Conservation (phyloP, 345 rosid genomes). For the Citropsis articulata region DNA sequence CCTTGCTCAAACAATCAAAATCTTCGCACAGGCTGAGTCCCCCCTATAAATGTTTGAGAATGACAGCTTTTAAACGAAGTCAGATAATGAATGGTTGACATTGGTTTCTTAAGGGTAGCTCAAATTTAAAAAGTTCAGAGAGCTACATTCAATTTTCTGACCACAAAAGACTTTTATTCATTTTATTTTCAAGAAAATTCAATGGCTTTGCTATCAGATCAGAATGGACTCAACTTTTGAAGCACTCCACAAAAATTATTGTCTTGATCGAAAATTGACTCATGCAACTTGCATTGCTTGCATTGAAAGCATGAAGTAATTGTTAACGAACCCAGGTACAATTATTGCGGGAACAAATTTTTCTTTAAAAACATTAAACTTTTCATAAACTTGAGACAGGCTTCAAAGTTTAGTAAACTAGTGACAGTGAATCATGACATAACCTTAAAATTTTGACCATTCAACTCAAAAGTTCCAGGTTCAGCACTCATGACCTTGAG, state of each 20-base stretch:
- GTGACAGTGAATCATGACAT: slow-evolving; percentile 6
- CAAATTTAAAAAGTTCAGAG: slow-evolving; percentile 10
- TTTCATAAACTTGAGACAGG: not conserved
- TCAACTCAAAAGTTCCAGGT: not conserved
- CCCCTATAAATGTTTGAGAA: slow-evolving; percentile 20
- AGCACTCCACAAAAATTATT: slow-evolving; percentile 7
- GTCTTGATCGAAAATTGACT: slow-evolving; percentile 18
- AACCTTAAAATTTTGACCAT: not conserved
- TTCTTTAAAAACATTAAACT: slow-evolving; percentile 8
- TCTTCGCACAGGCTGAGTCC: slow-evolving; percentile 21
- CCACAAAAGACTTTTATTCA: not conserved
- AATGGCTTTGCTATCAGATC: not conserved
- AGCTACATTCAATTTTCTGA: slow-evolving; percentile 10
- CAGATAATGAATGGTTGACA: slow-evolving; percentile 13
- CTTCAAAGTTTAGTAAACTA: not conserved
- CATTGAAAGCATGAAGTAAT: slow-evolving; percentile 21
- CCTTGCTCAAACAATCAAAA: not conserved
- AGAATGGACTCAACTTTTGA: not conserved
- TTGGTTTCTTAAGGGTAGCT: slow-evolving; percentile 13
- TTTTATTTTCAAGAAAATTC: not conserved
- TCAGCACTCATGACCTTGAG: not conserved
- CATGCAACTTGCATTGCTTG: slow-evolving; percentile 31
- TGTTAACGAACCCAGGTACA: slow-evolving; percentile 12
- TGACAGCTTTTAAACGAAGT: slow-evolving; percentile 3
- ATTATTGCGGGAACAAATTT: slow-evolving; percentile 6